Conservation (phyloP, 257 asterid genomes). For the Oldenlandia corymbosa region DNA sequence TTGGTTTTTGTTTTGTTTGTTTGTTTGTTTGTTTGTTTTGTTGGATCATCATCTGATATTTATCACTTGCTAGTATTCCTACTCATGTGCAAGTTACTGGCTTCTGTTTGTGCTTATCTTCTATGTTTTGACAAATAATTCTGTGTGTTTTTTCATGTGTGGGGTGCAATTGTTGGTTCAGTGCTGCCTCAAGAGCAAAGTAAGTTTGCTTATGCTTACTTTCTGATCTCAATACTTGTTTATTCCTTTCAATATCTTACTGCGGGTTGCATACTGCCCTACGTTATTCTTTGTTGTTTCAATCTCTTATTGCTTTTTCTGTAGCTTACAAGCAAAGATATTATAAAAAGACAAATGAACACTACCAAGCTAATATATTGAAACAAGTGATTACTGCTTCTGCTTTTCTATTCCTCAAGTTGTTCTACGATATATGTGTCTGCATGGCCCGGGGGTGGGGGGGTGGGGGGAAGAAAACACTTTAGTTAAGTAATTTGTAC, state of each 20-base stretch:
- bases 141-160: conserved; percentile 27
- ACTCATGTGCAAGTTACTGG: not conserved
- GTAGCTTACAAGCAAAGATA: not conserved
- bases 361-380: not conserved
- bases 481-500: too few species aligned
- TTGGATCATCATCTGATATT: not conserved
- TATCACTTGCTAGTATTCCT: not conserved
- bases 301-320: not conserved
- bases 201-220: conserved; percentile 28
- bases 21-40: not conserved
- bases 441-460: too few species aligned
- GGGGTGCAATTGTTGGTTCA: conserved; percentile 42
- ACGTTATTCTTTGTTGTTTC: not conserved
- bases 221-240: not conserved
- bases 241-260: not conserved
- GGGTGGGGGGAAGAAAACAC: too few species aligned
- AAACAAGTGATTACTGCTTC: too few species aligned
- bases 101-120: not conserved
- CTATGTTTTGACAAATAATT: conserved; percentile 8
- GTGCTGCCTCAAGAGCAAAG: conserved; percentile 94
- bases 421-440: too few species aligned
- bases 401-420: too few species aligned
- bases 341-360: not conserved
- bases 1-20: not conserved
- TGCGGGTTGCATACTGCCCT: not conserved